phyloP scores from a whole-genome alignment of 129 eudicot genomes.

The Ambrosia artemisiifolia region DNA sequence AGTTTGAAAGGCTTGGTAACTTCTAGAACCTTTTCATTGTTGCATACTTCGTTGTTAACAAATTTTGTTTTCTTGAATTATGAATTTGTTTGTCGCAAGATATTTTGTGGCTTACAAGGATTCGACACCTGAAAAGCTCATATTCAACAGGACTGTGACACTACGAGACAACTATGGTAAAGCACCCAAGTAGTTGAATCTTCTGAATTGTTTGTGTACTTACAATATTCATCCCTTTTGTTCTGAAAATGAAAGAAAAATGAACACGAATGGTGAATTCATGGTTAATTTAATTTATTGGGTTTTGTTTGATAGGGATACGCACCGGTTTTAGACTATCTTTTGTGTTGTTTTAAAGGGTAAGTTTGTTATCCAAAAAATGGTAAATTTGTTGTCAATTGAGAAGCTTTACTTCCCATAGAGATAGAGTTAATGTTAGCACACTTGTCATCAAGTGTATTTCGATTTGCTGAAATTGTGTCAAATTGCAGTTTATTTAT shows the following conservation, averaged over 20 bases:
- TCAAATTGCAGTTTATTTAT: too few species aligned
- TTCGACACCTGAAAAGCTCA: constrained; percentile 69
- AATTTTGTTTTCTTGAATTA: neutral
- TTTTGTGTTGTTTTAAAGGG: neutral
- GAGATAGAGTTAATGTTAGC: too few species aligned
- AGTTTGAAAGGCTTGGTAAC: constrained; percentile 93
- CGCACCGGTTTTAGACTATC: neutral
- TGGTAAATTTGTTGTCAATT: too few species aligned
- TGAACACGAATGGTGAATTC: neutral
- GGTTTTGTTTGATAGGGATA: neutral
- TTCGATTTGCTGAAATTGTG: too few species aligned
- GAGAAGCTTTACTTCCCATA: too few species aligned
- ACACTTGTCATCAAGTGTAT: too few species aligned
- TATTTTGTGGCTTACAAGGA: constrained; percentile 80
- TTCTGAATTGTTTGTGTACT: neutral
- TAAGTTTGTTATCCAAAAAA: too few species aligned
- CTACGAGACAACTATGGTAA: constrained; percentile 71
- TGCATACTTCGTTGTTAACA: neutral
- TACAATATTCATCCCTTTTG: neutral
- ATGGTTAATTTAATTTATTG: neutral
- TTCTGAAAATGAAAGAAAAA: neutral
- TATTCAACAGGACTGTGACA: constrained; percentile 75
- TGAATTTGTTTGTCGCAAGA: constrained; percentile 21
- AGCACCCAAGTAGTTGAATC: constrained; percentile 46
- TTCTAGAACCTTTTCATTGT: constrained; percentile 15